Percentiles rank a stretch among this genome's conserved stretches.
Evolutionary conservation across 306 rosid species (phyloP).

Genomic region (Luffa acutangula): DNA sequence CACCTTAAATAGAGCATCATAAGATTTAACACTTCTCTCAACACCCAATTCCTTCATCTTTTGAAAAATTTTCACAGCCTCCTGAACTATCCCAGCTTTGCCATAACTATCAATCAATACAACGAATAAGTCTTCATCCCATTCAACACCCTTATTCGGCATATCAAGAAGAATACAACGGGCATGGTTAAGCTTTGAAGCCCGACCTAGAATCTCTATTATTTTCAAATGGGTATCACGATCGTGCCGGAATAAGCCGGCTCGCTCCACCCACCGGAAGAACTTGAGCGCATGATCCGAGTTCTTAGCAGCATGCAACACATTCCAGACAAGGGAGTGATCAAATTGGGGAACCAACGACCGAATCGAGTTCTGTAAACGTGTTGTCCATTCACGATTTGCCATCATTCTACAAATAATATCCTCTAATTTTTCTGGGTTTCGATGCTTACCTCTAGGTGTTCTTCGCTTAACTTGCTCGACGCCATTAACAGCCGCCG

Average conservation of each 20-base stretch:
- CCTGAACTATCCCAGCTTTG: conserved; percentile 76
- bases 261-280: conserved; percentile 84
- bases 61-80: conserved; percentile 66
- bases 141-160: conserved; percentile 34
- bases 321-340: conserved; percentile 55
- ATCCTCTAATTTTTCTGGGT: conserved; percentile 40
- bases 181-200: conserved; percentile 75
- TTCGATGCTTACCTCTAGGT: conserved; percentile 29
- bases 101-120: conserved; percentile 66
- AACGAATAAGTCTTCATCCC: conserved; percentile 63
- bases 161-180: conserved; percentile 60
- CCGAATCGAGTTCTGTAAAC: conserved; percentile 70
- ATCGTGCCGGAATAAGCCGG: conserved; percentile 55
- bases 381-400: conserved; percentile 90
- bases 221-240: conserved; percentile 66
- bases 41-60: conserved; percentile 66
- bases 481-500: conserved; percentile 2
- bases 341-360: conserved; percentile 54
- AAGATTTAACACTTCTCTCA: conserved; percentile 41
- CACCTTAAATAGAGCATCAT: conserved; percentile 69
- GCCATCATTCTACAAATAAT: conserved; percentile 61
- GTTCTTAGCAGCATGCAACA: conserved; percentile 45
- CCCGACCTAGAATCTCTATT: conserved; percentile 58
- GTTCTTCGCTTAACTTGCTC: conserved; percentile 9
- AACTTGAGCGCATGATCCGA: conserved; percentile 74